Conservation (phyloP, 2,329 filamentous ascomycete genomes). For the Ophiostoma sp. region DNA sequence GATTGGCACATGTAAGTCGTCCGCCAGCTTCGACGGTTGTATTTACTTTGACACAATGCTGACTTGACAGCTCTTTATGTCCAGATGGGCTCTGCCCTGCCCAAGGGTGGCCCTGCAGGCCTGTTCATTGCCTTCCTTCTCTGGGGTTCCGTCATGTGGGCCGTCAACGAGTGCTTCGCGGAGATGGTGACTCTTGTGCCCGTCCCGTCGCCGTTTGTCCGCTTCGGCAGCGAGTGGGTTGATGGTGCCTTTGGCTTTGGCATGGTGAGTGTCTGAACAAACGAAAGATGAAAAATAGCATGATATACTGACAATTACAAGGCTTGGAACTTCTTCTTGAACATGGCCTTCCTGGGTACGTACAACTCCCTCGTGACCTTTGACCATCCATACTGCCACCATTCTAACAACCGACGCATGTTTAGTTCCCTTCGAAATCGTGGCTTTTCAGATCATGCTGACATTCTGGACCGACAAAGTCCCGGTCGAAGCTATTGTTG, state of each 20-base stretch:
- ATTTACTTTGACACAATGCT: neutral
- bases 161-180: constrained; percentile 58
- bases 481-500: constrained; percentile 41
- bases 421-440: constrained; percentile 45
- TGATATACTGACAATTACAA: constrained; percentile 29
- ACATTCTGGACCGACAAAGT: constrained; percentile 54
- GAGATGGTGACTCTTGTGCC: constrained; percentile 78
- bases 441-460: constrained; percentile 59
- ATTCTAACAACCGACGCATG: neutral
- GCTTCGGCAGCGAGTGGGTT: constrained; percentile 53
- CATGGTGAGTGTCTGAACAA: constrained; percentile 3
- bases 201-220: constrained; percentile 76
- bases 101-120: constrained; percentile 60
- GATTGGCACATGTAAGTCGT: constrained; percentile 54
- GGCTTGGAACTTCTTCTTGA: constrained; percentile 54
- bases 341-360: constrained; percentile 49
- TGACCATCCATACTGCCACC: neutral
- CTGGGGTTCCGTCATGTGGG: constrained; percentile 58
- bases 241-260: constrained; percentile 50
- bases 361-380: neutral
- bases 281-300: too few species aligned
- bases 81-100: constrained; percentile 58
- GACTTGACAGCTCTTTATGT: constrained; percentile 51
- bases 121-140: constrained; percentile 61
- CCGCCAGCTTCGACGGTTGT: too few species aligned